Base-by-base conservation (phyloP, 1,284 basidiomycete genomes). In the Caloboletus firmus region DNA sequence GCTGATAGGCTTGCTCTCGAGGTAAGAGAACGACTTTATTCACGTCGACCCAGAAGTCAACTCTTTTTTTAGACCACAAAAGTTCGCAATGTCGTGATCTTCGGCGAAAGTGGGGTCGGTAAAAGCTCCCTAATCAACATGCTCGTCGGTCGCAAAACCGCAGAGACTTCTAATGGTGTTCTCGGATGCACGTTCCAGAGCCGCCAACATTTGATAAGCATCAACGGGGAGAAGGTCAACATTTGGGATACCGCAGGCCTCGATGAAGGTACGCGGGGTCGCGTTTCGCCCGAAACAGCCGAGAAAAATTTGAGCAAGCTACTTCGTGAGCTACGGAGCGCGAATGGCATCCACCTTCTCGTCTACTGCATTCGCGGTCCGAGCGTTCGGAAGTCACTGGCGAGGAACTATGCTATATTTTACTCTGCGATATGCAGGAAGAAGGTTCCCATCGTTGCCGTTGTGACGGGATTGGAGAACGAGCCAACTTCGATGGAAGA, bases 391-490 rank as follows among this genome's bases (percentile, higher is more conserved):
- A 61, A 58, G 39, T 58, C 60, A n/a, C 39, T 66, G 42, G 39
- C 57, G n/a, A 60, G 55, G 48, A 72, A 72, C 52, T 72, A 72
- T 45, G 48, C 54, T 34, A 50, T 71, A 24, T 69, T 74, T 43
- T 52, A 69, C 37, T 67, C 69, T 22, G 59, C 55, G 3, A 60
- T 71, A 35, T 67, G 69, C 51, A 56, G 66, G 31, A 62, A 65
- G 49, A 62, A 63, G 40, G 63, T 74, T 8, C 69, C 67, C 2
- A 62, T 74, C 26, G 63, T 69, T 9, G 57, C 59, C 4, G 62
- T 74, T 15, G 62, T 72, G 26, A 74, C 70, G 4, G 65, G 61
- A 22, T 51, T 72, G 41, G 72, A 72, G 56, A 62, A 72, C 35
- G 60, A 71, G 30, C 57, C 56, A 4, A n/a, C 0, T n/a, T 47